phyloP scores from a whole-genome alignment of 371 early-diverging fungal genomes.

The Lichtheimia corymbifera region DNA sequence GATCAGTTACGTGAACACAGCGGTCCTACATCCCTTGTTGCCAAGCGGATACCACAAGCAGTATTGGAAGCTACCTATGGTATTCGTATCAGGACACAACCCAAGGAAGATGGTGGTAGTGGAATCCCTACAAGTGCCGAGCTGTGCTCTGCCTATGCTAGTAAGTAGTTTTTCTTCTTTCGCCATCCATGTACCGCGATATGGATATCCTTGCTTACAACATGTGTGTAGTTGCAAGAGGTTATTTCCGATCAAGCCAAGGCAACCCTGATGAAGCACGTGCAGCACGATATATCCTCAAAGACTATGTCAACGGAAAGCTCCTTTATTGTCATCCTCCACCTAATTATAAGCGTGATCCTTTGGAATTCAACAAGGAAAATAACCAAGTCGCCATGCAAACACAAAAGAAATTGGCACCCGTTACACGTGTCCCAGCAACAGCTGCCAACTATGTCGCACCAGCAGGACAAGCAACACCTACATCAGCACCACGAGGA shows the following conservation, averaged over 20 bases:
- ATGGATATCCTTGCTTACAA: not conserved
- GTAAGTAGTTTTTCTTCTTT: slow-evolving; percentile 24
- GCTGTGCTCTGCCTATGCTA: slow-evolving; percentile 76
- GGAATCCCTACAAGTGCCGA: slow-evolving; percentile 85
- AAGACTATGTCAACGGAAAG: slow-evolving; percentile 96
- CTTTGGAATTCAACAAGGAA: slow-evolving; percentile 73
- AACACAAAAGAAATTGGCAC: slow-evolving; percentile 52
- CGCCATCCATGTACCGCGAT: too few species aligned
- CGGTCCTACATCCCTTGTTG: slow-evolving; percentile 85
- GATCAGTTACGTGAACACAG: slow-evolving; percentile 97
- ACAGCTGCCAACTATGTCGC: slow-evolving; percentile 58
- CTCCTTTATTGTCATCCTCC: slow-evolving; percentile 88
- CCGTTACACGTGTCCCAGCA: slow-evolving; percentile 54
- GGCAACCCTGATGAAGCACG: slow-evolving; percentile 98
- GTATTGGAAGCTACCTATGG: slow-evolving; percentile 94
- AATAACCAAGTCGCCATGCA: slow-evolving; percentile 66
- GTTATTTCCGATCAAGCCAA: slow-evolving; percentile 87
- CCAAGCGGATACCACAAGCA: slow-evolving; percentile 84
- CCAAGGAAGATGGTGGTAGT: slow-evolving; percentile 80
- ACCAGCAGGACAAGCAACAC: slow-evolving; percentile 42
- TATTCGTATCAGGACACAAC: slow-evolving; percentile 78
- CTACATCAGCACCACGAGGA: slow-evolving; percentile 31
- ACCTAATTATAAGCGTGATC: slow-evolving; percentile 50
- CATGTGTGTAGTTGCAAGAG: slow-evolving; percentile 71
- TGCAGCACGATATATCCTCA: slow-evolving; percentile 92